Conservation (phyloP, 495 filamentous ascomycete genomes). For the Aspergillus campestris region DNA sequence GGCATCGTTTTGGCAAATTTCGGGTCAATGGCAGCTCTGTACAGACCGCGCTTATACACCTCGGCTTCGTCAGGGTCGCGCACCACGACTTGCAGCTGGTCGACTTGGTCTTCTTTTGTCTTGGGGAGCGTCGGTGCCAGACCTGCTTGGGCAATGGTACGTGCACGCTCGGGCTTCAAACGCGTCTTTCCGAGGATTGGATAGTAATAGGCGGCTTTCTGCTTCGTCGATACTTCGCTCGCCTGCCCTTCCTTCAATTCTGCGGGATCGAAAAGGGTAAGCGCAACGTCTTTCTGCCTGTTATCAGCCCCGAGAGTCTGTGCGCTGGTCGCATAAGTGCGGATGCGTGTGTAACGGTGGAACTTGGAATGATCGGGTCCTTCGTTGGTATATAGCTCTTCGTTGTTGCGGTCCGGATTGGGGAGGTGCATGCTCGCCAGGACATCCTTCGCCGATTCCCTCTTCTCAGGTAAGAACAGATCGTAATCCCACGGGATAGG, state of each 20-base stretch:
- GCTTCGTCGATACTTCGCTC: conserved; percentile 21
- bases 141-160: conserved; percentile 41
- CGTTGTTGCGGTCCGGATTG: conserved; percentile 59
- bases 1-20: conserved; percentile 34
- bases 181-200: conserved; percentile 66
- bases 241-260: conserved; percentile 11
- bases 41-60: conserved; percentile 36
- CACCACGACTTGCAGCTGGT: conserved; percentile 47
- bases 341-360: conserved; percentile 69
- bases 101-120: conserved; percentile 39
- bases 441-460: conserved; percentile 49
- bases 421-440: conserved; percentile 63
- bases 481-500: conserved; percentile 67
- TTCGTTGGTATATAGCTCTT: conserved; percentile 55
- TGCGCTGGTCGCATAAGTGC: conserved; percentile 73
- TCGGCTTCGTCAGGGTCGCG: conserved; percentile 48
- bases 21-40: conserved; percentile 37
- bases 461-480: conserved; percentile 61
- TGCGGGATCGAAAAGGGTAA: conserved; percentile 58
- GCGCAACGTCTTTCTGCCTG: conserved; percentile 47
- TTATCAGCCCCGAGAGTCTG: conserved; percentile 52
- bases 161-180: conserved; percentile 49
- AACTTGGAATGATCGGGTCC: conserved; percentile 33
- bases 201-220: conserved; percentile 82
- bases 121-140: conserved; percentile 29